Base-by-base conservation (phyloP, 2,329 filamentous ascomycete species). In the Lecanicillium sp. region DNA sequence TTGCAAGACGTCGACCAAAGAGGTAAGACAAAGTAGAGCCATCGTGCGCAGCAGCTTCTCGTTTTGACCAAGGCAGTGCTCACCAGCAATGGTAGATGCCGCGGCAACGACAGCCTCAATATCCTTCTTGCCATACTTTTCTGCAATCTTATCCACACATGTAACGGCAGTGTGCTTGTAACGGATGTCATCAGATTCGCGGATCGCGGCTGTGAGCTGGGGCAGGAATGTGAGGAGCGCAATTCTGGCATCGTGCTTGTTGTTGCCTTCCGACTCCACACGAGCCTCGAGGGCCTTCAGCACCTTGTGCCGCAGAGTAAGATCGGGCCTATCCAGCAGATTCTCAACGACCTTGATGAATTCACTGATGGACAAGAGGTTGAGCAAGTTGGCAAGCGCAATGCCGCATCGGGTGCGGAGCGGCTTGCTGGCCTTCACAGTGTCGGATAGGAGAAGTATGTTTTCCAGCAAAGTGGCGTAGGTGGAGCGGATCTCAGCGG, bases 111-210 rank as follows among this genome's bases (percentile, higher is more conserved):
- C 86, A 37, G 82, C 83, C 55, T 86, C 81, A 2, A 86, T 75
- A 59, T 95, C 87, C 64, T 90, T 94, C 72, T 93, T 94, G 56
- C 93, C 94, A 63, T 95, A 97, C 64, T 91, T 91, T 67, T 96
- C 90, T 2, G 87, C 81, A 53, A 98, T 94, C 65, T 88, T 87
- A 67, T 96, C 90, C 37, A 97, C 84, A 58, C 91, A 97, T 29
- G 83, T 83, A 52, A 98, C 83, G 1, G 90, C 87, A 10, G 87
- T 89, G 58, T 90, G 84, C 67, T 91, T 90, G 63, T 93, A 84
- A 23, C 81, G 75, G 45, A 85, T 78, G 55, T 93, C 83, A 26
- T 77, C 71, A 6, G 86, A 85, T 42, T 85, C 78, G 48, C 84
- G 74, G 51, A 98, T 80, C 38, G 94, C 86, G 17, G 78, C 75